Conservation (phyloP, 2,329 filamentous ascomycete genomes). For the Fusarium coffeatum region DNA sequence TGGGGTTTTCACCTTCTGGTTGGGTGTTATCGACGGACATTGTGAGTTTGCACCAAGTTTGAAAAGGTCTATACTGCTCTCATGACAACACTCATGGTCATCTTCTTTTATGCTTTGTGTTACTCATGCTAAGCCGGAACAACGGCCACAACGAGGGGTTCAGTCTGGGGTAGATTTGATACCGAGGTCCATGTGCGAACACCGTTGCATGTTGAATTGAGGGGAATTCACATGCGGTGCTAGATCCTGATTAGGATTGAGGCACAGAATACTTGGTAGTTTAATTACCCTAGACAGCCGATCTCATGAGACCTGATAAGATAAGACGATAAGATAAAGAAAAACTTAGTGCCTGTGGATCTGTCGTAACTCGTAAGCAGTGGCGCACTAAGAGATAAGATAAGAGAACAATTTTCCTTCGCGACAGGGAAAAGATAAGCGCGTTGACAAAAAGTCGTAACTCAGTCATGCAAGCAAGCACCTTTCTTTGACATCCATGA, state of each 20-base stretch:
- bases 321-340: not conserved
- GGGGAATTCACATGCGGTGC: not conserved
- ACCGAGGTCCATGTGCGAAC: slow-evolving; percentile 32
- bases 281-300: not conserved
- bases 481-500: not conserved
- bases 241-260: not conserved
- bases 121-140: not conserved
- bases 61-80: accelerated
- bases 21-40: slow-evolving; percentile 52
- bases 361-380: not conserved
- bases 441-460: not conserved
- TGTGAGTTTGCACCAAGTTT: accelerated
- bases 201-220: slow-evolving; percentile 9
- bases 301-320: not conserved
- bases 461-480: not conserved
- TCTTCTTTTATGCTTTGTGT: not conserved
- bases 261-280: not conserved
- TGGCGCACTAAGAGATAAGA: not conserved
- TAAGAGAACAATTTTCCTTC: not conserved
- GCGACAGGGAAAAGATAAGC: not conserved
- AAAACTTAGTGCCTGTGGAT: not conserved
- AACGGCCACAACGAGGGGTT: not conserved
- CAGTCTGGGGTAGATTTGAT: not conserved
- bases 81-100: accelerated
- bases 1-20: slow-evolving; percentile 52